A percentile compares a stretch with the other conserved stretches of the same genome.
Evolutionary conservation across 2,329 filamentous ascomycete species (phyloP).

Genomic region (Myriosclerotinia duriaeana): DNA sequence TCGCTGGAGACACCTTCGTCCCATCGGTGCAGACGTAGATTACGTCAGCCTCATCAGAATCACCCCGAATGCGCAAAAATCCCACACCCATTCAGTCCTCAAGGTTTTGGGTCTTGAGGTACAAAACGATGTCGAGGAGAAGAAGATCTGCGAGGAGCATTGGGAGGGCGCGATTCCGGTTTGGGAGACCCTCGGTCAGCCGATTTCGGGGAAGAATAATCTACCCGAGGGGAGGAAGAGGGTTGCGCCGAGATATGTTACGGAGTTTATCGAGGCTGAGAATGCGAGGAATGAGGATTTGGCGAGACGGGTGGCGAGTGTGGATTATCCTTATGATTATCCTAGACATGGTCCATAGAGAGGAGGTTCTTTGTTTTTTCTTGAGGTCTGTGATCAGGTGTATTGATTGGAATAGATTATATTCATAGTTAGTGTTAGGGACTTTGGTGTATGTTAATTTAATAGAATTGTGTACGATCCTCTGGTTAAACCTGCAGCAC

Average conservation of each 20-base stretch:
- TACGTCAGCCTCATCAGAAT: neutral
- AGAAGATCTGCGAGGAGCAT: neutral
- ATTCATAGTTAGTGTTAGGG: neutral
- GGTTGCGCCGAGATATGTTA: neutral
- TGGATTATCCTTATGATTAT: neutral
- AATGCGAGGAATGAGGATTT: neutral
- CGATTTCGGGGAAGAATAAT: neutral
- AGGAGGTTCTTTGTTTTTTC: neutral
- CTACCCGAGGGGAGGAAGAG: neutral
- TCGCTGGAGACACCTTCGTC: neutral
- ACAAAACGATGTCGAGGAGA: neutral
- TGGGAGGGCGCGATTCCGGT: neutral
- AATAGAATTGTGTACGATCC: neutral
- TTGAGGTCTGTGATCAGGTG: neutral
- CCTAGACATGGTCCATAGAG: neutral
- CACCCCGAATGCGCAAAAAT: neutral
- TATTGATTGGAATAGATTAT: neutral
- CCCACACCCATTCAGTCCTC: neutral
- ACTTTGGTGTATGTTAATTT: neutral
- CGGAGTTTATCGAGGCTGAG: neutral
- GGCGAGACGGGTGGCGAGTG: neutral
- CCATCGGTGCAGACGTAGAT: neutral
- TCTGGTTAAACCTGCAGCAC: too few relatives aligned
- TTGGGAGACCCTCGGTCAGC: constrained; percentile 1
- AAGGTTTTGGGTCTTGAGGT: neutral